Percentiles rank a stretch among this genome's conserved stretches.
Evolutionary conservation across 1,139 yeast species (phyloP).

Genomic region (Yamadazyma membranifaciens): DNA sequence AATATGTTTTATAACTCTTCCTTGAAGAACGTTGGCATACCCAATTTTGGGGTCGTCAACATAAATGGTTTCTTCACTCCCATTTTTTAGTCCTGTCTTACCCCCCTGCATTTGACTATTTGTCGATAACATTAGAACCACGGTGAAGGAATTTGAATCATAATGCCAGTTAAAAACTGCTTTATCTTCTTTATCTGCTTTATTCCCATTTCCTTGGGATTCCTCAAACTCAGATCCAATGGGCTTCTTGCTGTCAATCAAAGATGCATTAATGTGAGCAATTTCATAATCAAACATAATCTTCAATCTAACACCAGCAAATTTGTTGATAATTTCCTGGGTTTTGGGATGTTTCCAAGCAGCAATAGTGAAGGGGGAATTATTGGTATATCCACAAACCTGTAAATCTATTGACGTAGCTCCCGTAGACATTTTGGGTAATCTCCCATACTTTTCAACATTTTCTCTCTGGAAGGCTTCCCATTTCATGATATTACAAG

Average conservation of each 20-base stretch:
- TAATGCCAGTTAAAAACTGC: background rate
- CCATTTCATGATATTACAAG: slow-evolving; percentile 52
- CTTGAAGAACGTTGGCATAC: slow-evolving; percentile 6
- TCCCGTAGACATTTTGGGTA: slow-evolving; percentile 23
- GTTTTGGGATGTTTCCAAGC: slow-evolving; percentile 61
- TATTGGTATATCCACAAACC: slow-evolving; percentile 48
- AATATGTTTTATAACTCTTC: slow-evolving; percentile 17
- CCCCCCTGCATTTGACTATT: slow-evolving; percentile 28
- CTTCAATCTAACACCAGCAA: slow-evolving; percentile 17
- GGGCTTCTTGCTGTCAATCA: slow-evolving; percentile 13
- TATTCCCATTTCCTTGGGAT: background rate
- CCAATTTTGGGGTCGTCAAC: slow-evolving; percentile 8
- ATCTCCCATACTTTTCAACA: slow-evolving; percentile 43
- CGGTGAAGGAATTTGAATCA: slow-evolving; percentile 20
- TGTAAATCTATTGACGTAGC: slow-evolving; percentile 46
- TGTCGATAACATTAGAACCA: slow-evolving; percentile 28
- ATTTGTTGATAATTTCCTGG: slow-evolving; percentile 28
- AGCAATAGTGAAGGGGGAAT: slow-evolving; percentile 43
- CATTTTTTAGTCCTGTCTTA: slow-evolving; percentile 25
- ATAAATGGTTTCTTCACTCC: slow-evolving; percentile 12
- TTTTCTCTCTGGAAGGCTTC: slow-evolving; percentile 44
- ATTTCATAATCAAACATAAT: slow-evolving; percentile 20
- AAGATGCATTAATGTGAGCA: slow-evolving; percentile 23
- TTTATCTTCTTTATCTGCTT: background rate
- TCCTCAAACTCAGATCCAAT: slow-evolving; percentile 9